Evolutionary conservation across 805 yeast genomes (phyloP), one percentile per base, ranked within the genome.

Genomic region (Wickerhamiella vanderwaltii): DNA sequence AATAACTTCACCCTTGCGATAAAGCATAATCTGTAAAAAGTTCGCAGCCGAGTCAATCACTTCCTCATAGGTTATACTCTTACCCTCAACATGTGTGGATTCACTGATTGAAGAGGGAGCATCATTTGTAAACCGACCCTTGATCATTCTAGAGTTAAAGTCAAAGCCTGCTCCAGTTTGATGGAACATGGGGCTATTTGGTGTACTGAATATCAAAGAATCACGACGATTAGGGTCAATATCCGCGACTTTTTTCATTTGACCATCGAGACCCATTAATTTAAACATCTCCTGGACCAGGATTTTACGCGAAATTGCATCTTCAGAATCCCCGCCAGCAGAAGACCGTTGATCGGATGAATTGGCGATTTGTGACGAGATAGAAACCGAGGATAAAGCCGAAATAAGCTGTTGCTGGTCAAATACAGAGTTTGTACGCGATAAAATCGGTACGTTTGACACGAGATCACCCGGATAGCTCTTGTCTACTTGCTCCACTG

Each of bases 391-490:
- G 3, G 3, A 9, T n/a, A 38, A 30, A 17, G 41, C 35, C 22
- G 32, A 18, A 5, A 30, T 2, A 12, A 38, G 30, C 17, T 38
- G 35, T 18, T 38, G 35, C 23, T 38, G 35, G n/a, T 38, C 35
- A 18, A 38, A 38, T 12, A 38, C 41, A 9, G 41, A 38, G 35
- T 38, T 38, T 9, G 29, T 17, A n/a, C 41, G 28, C 6, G 20
- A n/a, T 19, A 35, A 29, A 6, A 81, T 57, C 1, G 94, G 91
- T 1, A 79, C 94, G 42, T 79, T 81, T 0, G 94, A 80, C 9
- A 86, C 61, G 39, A 86, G 64, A 55, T 85, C 94, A 22, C 95
- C 95, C 0, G 95, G 94, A 52, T 80, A 84, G 17, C 23, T 31
- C 7, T 42, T 36, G 23, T 49, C 47, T n/a, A 49, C 39, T 23